These are phyloP conservation scores for Cladobotryum mycophilum DNA, from an alignment of 2,329 filamentous ascomycete species.

Conservation along the genomic window DNA sequence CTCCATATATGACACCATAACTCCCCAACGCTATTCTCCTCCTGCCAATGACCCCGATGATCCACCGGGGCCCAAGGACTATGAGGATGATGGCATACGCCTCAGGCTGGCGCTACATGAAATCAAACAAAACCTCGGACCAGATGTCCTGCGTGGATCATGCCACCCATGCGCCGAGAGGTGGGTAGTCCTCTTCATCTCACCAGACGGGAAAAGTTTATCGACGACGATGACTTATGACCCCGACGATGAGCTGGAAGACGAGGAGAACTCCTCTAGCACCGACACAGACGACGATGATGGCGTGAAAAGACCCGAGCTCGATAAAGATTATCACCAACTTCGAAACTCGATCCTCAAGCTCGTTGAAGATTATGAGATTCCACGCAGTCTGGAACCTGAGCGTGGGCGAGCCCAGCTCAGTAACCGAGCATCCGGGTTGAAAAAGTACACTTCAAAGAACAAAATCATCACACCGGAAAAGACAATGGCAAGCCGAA, in stretches of 20 bases:
- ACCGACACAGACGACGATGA: conserved; percentile 58
- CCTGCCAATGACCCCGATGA: conserved; percentile 39
- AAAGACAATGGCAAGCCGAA: conserved; percentile 48
- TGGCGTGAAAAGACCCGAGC: conserved; percentile 52
- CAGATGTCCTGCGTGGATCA: conserved; percentile 57
- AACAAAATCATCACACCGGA: conserved; percentile 50
- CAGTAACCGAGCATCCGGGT: conserved; percentile 61
- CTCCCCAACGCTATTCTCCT: conserved; percentile 50
- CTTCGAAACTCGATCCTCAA: conserved; percentile 74
- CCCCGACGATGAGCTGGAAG: conserved; percentile 57
- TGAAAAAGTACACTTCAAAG: conserved; percentile 55
- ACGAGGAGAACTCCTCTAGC: conserved; percentile 57
- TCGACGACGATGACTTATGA: conserved; percentile 69
- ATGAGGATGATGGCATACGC: conserved; percentile 59
- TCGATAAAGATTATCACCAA: conserved; percentile 75
- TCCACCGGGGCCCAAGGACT: conserved; percentile 42
- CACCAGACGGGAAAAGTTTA: conserved; percentile 62
- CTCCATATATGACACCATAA: conserved; percentile 51
- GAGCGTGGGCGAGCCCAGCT: conserved; percentile 57
- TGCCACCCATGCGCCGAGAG: conserved; percentile 76
- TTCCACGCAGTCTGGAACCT: conserved; percentile 59
- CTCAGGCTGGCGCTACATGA: conserved; percentile 64
- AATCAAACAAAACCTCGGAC: conserved; percentile 59
- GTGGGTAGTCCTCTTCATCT: conserved; percentile 78
- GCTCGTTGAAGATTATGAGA: conserved; percentile 76